Conservation (phyloP, 768 basidiomycete genomes). For the Krasilnikovozyma curviuscula region DNA sequence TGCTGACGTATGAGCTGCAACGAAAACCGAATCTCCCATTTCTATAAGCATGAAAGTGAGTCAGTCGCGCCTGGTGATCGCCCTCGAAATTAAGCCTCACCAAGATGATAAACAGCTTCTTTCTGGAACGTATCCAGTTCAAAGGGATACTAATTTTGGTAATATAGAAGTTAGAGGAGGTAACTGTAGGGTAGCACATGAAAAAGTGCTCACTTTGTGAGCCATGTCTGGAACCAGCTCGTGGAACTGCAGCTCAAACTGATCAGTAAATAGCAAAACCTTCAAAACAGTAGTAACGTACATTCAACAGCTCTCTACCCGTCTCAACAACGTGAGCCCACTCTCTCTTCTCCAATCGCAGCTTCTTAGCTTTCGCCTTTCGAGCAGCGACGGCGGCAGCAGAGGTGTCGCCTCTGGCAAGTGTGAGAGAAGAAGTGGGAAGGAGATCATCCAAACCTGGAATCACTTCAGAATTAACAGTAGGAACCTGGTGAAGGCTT, state of each 20-base stretch:
- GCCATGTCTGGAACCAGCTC: slow-evolving; percentile 95
- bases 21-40: slow-evolving; percentile 92
- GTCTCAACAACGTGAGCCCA: slow-evolving; percentile 98
- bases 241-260: slow-evolving; percentile 32
- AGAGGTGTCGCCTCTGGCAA: background rate
- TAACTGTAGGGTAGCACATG: background rate
- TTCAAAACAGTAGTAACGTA: slow-evolving; percentile 11
- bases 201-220: slow-evolving; percentile 42
- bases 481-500: no score
- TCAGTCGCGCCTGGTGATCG: background rate
- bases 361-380: slow-evolving; percentile 19
- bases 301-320: slow-evolving; percentile 64
- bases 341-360: slow-evolving; percentile 52
- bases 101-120: slow-evolving; percentile 85
- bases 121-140: slow-evolving; percentile 97
- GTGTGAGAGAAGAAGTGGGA: background rate
- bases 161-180: background rate
- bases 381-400: slow-evolving; percentile 33
- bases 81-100: background rate
- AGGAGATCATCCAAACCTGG: no score
- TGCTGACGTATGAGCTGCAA: slow-evolving; percentile 99
- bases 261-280: background rate
- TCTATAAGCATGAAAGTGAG: slow-evolving; percentile 29
- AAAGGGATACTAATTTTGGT: slow-evolving; percentile 67
- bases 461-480: no score